phyloP scores from a whole-genome alignment of 495 filamentous ascomycete species.

The Penicillium odoratum region DNA sequence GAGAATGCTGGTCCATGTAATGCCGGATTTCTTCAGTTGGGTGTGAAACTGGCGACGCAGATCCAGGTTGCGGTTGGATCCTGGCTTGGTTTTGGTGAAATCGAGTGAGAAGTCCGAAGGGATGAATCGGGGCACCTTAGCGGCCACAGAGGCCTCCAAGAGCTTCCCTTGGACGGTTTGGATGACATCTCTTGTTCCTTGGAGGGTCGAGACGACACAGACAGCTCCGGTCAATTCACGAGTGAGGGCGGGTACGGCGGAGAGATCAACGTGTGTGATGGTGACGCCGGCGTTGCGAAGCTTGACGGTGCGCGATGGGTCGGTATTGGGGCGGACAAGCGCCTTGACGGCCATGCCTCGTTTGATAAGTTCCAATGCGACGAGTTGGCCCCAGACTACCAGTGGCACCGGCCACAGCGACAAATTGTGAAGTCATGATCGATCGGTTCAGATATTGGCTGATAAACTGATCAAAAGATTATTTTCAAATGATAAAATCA shows the following conservation, averaged over 20 bases:
- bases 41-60: constrained; percentile 14
- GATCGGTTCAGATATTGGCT: too few species aligned
- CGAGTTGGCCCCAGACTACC: constrained; percentile 16
- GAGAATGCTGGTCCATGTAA: constrained; percentile 17
- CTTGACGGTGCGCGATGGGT: constrained; percentile 11
- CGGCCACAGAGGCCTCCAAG: constrained; percentile 12
- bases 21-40: constrained; percentile 7
- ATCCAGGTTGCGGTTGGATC: constrained; percentile 17
- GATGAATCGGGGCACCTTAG: constrained; percentile 14
- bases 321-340: constrained; percentile 19
- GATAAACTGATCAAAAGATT: too few species aligned
- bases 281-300: constrained; percentile 12
- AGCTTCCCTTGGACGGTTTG: constrained; percentile 12
- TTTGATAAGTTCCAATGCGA: constrained; percentile 8
- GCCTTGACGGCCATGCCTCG: constrained; percentile 19
- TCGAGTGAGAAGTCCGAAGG: constrained; percentile 16
- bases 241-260: constrained; percentile 6
- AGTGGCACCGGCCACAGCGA: constrained; percentile 18
- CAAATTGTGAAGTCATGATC: constrained; percentile 7
- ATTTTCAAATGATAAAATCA: too few species aligned
- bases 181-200: constrained; percentile 13
- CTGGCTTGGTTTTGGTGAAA: constrained; percentile 15
- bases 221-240: constrained; percentile 8
- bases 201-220: constrained; percentile 14
- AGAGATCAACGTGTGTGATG: constrained; percentile 8